Conservation (phyloP, 176 grass and related monocot genomes). For the Oryza coarctata region DNA sequence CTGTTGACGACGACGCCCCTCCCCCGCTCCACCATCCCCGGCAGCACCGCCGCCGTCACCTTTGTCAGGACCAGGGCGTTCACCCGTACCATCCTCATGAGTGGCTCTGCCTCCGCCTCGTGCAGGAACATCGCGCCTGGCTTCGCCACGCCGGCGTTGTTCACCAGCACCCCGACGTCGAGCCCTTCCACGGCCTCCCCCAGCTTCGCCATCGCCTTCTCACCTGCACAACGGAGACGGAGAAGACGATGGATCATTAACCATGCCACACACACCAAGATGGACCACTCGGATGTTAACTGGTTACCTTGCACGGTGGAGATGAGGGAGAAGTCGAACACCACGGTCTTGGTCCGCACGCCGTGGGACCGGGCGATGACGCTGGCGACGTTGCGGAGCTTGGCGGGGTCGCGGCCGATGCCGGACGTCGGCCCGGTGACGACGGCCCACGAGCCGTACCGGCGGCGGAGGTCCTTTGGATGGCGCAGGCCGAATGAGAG, state of each 20-base stretch:
- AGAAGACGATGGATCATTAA: no score
- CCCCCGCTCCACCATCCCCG: constrained; percentile 37
- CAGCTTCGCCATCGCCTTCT: constrained; percentile 18
- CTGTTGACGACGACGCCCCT: constrained; percentile 61
- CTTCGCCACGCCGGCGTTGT: constrained; percentile 51
- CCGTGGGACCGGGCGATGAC: background rate
- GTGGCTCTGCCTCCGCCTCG: constrained; percentile 43
- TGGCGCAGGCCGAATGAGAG: background rate
- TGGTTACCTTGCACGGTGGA: background rate
- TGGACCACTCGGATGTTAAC: no score
- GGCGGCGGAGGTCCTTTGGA: constrained; percentile 12
- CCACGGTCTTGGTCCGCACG: constrained; percentile 27
- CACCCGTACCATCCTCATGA: constrained; percentile 39
- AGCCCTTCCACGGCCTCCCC: constrained; percentile 16
- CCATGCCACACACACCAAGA: no score
- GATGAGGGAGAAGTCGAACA: constrained; percentile 43
- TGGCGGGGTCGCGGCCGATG: constrained; percentile 52
- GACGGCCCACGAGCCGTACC: constrained; percentile 54
- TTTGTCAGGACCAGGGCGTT: constrained; percentile 42
- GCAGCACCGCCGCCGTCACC: constrained; percentile 50
- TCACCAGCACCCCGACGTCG: constrained; percentile 61
- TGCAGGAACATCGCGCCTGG: constrained; percentile 50
- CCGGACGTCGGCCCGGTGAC: constrained; percentile 58
- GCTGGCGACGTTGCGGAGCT: constrained; percentile 44
- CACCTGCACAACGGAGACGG: background rate